Evolutionary conservation across 1,284 basidiomycete species (phyloP), one percentile per base, ranked within the genome.

Genomic region (Vanrija pseudolonga): DNA sequence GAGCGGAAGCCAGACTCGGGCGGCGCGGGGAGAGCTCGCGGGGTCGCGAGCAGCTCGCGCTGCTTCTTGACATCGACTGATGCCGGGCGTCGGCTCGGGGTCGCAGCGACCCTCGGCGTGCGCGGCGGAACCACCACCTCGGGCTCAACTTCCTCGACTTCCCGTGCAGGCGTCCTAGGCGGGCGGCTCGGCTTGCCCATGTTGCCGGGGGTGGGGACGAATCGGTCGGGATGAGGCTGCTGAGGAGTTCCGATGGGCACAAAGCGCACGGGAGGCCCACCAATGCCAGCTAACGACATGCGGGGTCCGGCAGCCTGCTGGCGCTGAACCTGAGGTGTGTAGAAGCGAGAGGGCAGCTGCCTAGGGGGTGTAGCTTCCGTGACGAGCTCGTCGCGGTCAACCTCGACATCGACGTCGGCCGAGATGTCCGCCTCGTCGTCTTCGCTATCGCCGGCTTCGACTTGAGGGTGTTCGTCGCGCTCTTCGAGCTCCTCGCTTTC

Each of bases 11-110:
- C 57, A 42, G 56, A 61, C 3, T 52, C 40, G 0, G 67, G 67
- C 4, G 66, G 67, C 5, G 60, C 52, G n/a, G 69, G 70, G 3
- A 74, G 61, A 9, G 58, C 57, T 24, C 70, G 64, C 11, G 73
- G 73, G 0, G 72, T 73, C 14, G 65, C 70, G 18, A 74, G 62
- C 12, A 44, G 22, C 6, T 48, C 48, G 17, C 58, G 51, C 40
- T 56, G 54, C 50, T 50, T 66, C 59, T 17, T 59, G 52, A 15
- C 56, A 54, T 24, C 64, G 55, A 32, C 32, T 9, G 32, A 32
- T 5, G 32, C 32, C 14, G 32, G 14, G 32, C 32, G 32, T 12
- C 32, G 12, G 32, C 28, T 32, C 12, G 32, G 32, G 9, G 32
- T 32, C 9, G 32, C 32, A 9, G 32, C 32, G 4, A 32, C 32